Percentiles rank a stretch among this genome's conserved stretches.
Conservation (phyloP, 2,329 filamentous ascomycete genomes). For the Aspergillus jensenii region DNA sequence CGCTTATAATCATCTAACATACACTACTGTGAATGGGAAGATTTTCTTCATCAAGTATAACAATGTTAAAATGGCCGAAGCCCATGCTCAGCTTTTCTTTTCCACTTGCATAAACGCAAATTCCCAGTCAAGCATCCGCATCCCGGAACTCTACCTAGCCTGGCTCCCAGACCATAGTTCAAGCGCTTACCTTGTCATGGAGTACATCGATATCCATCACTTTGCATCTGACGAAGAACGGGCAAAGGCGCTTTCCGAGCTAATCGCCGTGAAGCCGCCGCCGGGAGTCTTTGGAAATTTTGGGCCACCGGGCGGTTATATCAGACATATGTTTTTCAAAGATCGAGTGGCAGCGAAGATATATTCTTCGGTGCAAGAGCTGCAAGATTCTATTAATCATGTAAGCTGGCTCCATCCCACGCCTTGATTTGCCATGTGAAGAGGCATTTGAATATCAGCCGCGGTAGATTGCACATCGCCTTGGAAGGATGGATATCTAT, state of each 20-base stretch:
- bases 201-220: constrained; percentile 1
- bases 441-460: too few relatives aligned
- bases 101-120: neutral
- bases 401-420: neutral
- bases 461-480: neutral
- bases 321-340: neutral
- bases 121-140: neutral
- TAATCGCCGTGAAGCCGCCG: neutral
- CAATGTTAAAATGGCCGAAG: constrained; percentile 1
- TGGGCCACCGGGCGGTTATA: neutral
- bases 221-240: neutral
- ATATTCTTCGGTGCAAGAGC: neutral
- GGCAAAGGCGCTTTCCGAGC: neutral
- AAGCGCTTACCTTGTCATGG: neutral
- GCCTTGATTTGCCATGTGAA: too few relatives aligned
- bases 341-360: neutral
- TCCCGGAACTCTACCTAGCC: neutral
- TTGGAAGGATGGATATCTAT: neutral
- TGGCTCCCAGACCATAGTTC: neutral
- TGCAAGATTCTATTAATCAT: neutral
- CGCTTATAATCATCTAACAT: neutral
- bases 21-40: neutral
- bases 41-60: constrained; percentile 1
- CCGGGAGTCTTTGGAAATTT: neutral
- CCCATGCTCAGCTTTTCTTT: constrained; percentile 1